Conservation (phyloP, 2,329 filamentous ascomycete species). For the Diaporthe helianthi region DNA sequence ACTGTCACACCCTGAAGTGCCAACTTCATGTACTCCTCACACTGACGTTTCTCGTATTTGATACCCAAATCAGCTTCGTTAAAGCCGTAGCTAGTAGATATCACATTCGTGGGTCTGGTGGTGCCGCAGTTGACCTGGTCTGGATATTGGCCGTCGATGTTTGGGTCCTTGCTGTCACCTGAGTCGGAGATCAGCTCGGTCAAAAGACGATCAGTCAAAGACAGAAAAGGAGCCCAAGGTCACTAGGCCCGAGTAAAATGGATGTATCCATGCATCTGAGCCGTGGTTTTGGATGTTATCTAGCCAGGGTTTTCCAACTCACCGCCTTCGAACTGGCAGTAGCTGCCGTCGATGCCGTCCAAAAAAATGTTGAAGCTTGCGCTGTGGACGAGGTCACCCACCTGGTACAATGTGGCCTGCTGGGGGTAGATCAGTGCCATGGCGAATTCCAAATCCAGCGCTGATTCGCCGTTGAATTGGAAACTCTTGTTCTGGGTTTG, state of each 20-base stretch:
- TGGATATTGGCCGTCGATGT: conserved; percentile 45
- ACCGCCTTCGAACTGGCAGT: conserved; percentile 52
- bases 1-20: conserved; percentile 59
- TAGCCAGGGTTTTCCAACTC: conserved; percentile 38
- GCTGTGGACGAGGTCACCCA: conserved; percentile 44
- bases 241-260: too few relatives aligned
- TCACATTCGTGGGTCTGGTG: conserved; percentile 56
- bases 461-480: conserved; percentile 48
- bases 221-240: too few relatives aligned
- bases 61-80: conserved; percentile 58
- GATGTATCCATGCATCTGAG: too few relatives aligned
- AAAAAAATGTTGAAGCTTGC: conserved; percentile 42
- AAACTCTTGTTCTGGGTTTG: conserved; percentile 46
- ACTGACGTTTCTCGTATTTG: conserved; percentile 59
- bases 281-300: too few relatives aligned
- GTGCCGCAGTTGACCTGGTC: conserved; percentile 54
- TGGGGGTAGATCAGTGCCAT: conserved; percentile 60
- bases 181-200: too few relatives aligned
- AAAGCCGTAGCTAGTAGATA: conserved; percentile 61
- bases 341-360: conserved; percentile 53
- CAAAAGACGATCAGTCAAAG: too few relatives aligned
- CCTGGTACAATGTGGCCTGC: conserved; percentile 56
- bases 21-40: conserved; percentile 64
- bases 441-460: conserved; percentile 49
- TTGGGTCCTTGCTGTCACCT: conserved; percentile 40